Conservation (phyloP, 345 rosid genomes). For the Balakata baccata region DNA sequence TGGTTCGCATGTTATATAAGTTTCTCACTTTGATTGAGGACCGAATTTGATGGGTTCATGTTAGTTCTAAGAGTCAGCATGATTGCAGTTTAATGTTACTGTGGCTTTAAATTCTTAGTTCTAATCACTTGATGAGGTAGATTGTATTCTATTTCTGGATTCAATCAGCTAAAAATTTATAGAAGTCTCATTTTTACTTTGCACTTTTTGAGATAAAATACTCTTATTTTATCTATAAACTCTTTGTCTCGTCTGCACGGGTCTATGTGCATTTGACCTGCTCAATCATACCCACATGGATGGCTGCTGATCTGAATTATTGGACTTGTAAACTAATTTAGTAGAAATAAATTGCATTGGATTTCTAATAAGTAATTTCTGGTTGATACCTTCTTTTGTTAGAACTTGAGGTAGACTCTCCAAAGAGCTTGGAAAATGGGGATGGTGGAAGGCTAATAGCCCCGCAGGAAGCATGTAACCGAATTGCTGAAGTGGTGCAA, state of each 20-base stretch:
- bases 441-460: conserved; percentile 79
- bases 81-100: neutral
- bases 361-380: neutral
- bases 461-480: conserved; percentile 94
- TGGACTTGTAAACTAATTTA: neutral
- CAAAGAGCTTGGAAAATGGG: conserved; percentile 73
- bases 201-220: neutral
- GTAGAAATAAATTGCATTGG: conserved; percentile 1
- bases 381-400: neutral
- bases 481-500: conserved; percentile 87
- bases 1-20: neutral
- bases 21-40: neutral
- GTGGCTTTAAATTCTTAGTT: neutral
- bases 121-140: neutral
- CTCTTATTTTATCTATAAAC: neutral
- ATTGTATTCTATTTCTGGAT: neutral
- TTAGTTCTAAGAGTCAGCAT: neutral
- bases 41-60: neutral
- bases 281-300: neutral
- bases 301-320: neutral
- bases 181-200: neutral
- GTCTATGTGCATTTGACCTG: neutral
- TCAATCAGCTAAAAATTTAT: neutral
- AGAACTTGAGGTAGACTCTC: conserved; percentile 90
- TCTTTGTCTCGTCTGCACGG: neutral